phyloP scores from a whole-genome alignment of 257 asterid genomes.

The Mitragyna speciosa region DNA sequence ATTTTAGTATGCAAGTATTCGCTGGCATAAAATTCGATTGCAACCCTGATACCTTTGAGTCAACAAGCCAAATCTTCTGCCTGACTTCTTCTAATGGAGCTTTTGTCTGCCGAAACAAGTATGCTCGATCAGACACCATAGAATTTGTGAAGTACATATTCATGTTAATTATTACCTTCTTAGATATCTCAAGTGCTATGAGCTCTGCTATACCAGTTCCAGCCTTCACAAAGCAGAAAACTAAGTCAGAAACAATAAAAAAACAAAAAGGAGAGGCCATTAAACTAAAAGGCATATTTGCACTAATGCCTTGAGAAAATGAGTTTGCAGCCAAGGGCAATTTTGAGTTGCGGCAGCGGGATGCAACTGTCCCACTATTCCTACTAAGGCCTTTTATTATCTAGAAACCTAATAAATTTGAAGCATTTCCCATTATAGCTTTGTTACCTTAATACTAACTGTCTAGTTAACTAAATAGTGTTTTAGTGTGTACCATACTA shows the following conservation, averaged over 20 bases:
- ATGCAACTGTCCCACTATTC: background rate
- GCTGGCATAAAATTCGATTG: constrained; percentile 7
- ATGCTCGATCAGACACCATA: constrained; percentile 11
- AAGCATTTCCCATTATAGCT: background rate
- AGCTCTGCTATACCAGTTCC: constrained; percentile 99
- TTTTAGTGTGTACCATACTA: background rate
- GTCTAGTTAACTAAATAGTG: background rate
- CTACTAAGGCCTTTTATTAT: background rate
- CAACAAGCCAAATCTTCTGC: constrained; percentile 92
- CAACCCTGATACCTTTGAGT: constrained; percentile 62
- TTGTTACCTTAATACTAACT: background rate
- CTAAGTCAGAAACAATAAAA: constrained; percentile 17
- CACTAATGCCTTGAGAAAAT: background rate
- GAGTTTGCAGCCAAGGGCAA: background rate
- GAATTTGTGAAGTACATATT: constrained; percentile 1
- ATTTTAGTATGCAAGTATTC: constrained; percentile 2
- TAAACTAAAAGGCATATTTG: background rate
- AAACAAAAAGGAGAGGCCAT: constrained; percentile 1
- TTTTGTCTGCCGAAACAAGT: constrained; percentile 44
- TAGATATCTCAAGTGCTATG: constrained; percentile 80
- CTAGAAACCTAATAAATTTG: background rate
- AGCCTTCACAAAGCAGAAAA: constrained; percentile 55
- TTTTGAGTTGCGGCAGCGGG: background rate
- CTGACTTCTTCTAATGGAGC: constrained; percentile 65
- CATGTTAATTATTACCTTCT: constrained; percentile 45